Evolutionary conservation across 2,329 filamentous ascomycete species (phyloP), one percentile per base, ranked within the genome.

Genomic region (Decorospora gaudefroyi): DNA sequence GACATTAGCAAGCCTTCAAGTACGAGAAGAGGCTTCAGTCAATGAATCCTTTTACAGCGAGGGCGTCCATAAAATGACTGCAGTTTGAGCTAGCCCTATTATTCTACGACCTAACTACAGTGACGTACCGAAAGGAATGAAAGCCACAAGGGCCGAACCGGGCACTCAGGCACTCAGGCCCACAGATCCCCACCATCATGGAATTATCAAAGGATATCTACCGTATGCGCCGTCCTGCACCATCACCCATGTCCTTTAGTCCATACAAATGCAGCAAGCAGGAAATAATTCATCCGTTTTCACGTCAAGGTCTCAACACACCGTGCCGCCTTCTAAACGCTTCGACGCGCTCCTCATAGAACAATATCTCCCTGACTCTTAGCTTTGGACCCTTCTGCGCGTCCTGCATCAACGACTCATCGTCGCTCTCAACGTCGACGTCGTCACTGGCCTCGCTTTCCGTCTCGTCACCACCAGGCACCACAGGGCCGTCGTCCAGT

Each of bases 341-440:
- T 18, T 86, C 83, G 3, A 69, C 64, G 69, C 89, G 88, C 65
- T 92, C 88, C 65, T 92, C 88, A 61, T 90, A 91, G 69, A 90
- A 92, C 51, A 91, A 70, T 52, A 93, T 92, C 74, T 92, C 87
- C 49, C 87, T 76, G 54, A 92, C 73, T 41, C 83, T 78, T 47
- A 91, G 76, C 51, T 78, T 77, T 19, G 71, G 65, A 4, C 57
- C 78, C 73, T 67, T 71, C 26, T 73, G 68, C 11, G 75, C 71
- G 13, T 77, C 77, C 23, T 78, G 76, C 52, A 74, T 64, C 33
- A 76, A 76, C 4, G 76, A 78, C 49, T 81, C 79, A 25, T 76
- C 74, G 28, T 76, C 74, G 7, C 76, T 75, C 29, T 76, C 73
- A 47, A 67, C 70, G 8, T 64, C 62, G 10, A 56, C 65, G 1